Percentiles rank a stretch among this genome's conserved stretches.
phyloP scores from a whole-genome alignment of 257 asterid genomes.

The Salvia rosmarinus region DNA sequence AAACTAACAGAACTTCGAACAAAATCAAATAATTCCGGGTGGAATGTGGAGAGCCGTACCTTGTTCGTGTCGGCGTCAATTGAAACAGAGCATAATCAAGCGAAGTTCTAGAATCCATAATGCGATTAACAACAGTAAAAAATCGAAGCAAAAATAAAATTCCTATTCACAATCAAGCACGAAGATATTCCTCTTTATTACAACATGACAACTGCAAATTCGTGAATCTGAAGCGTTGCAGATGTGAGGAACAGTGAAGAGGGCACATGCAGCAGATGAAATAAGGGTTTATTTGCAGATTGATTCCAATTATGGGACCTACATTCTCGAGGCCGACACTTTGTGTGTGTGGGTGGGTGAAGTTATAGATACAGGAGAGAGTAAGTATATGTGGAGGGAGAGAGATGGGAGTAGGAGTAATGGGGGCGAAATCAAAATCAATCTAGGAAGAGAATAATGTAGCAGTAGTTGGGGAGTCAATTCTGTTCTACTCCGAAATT shows the following conservation, averaged over 20 bases:
- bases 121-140: neutral
- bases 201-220: conserved; percentile 14
- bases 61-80: conserved; percentile 84
- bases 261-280: conserved; percentile 45
- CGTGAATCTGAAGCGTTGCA: conserved; percentile 39
- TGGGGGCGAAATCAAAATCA: neutral
- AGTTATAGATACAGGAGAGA: neutral
- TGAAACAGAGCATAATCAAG: conserved; percentile 81
- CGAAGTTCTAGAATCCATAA: conserved; percentile 63
- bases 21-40: neutral
- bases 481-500: conserved; percentile 13
- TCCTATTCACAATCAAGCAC: neutral
- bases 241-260: conserved; percentile 34
- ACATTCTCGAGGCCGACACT: conserved; percentile 55
- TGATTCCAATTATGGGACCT: conserved; percentile 42
- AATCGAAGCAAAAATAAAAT: too few relatives aligned
- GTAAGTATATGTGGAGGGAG: conserved; percentile 12
- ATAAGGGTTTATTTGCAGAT: conserved; percentile 30
- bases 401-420: neutral
- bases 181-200: neutral
- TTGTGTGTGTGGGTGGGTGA: neutral
- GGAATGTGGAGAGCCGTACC: conserved; percentile 43
- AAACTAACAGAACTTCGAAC: neutral
- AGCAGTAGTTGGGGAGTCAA: conserved; percentile 51
- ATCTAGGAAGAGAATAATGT: conserved; percentile 26